Evolutionary conservation across 2,329 filamentous ascomycete species (phyloP).

Genomic region (Lecanoromycetidae sp.): DNA sequence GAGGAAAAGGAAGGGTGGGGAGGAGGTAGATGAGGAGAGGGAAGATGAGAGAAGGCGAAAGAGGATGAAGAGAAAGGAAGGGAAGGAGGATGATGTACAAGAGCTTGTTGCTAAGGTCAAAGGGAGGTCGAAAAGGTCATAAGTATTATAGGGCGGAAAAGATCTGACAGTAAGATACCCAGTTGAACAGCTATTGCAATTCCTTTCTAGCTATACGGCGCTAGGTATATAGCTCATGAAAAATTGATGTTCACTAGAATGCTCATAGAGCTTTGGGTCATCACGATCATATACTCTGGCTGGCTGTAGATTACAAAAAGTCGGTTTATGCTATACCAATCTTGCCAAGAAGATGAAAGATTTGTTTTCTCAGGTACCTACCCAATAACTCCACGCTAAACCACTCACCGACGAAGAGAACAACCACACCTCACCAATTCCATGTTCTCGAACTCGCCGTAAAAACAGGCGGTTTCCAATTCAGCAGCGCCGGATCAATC

Average conservation of each 20-base stretch:
- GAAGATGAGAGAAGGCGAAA: slow-evolving; percentile 28
- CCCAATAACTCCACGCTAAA: slow-evolving; percentile 1
- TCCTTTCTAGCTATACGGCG: too few relatives aligned
- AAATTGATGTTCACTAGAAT: too few relatives aligned
- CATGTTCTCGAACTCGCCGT: slow-evolving; percentile 81
- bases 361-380: not conserved
- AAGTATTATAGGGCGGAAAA: not conserved
- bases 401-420: not conserved
- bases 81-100: slow-evolving; percentile 30
- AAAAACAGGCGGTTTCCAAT: slow-evolving; percentile 95
- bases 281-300: too few relatives aligned
- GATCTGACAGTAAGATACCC: not conserved
- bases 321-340: not conserved
- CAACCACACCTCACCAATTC: slow-evolving; percentile 27
- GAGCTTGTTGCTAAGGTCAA: slow-evolving; percentile 35
- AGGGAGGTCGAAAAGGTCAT: not conserved
- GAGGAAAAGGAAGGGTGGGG: slow-evolving; percentile 28
- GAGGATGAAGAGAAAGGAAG: slow-evolving; percentile 21
- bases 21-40: slow-evolving; percentile 23
- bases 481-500: slow-evolving; percentile 66
- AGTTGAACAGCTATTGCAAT: not conserved
- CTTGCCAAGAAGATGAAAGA: not conserved
- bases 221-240: too few relatives aligned
- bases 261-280: not conserved
- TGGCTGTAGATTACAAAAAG: not conserved